These are phyloP conservation scores for Coemansia sp. DNA, from an alignment of 192 early-diverging fungal species.

Conservation along the genomic window DNA sequence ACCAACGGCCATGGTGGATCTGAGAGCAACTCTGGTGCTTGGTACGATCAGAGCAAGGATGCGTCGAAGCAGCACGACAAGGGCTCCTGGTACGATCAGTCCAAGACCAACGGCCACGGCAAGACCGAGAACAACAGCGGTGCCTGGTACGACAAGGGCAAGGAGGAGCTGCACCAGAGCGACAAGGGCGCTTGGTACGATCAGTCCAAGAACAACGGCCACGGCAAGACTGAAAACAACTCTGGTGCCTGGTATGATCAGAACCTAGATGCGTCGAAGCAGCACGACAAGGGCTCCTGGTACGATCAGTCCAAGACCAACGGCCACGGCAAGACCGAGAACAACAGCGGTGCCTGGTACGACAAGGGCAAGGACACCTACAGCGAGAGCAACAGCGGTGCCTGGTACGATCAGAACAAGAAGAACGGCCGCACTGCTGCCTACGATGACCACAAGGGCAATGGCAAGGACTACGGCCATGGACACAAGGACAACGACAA, in stretches of 20 bases:
- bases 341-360: constrained; percentile 5
- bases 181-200: constrained; percentile 10
- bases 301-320: constrained; percentile 4
- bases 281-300: background rate
- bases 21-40: background rate
- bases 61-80: background rate
- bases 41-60: constrained; percentile 13
- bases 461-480: background rate
- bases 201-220: constrained; percentile 9
- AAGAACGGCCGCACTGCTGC: background rate
- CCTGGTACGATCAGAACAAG: constrained; percentile 6
- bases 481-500: background rate
- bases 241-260: constrained; percentile 8
- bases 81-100: constrained; percentile 2
- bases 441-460: constrained; percentile 1
- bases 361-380: background rate
- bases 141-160: constrained; percentile 6
- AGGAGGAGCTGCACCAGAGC: background rate
- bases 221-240: constrained; percentile 10
- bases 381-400: background rate
- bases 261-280: background rate
- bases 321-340: background rate
- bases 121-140: background rate
- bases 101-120: background rate
- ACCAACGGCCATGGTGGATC: constrained; percentile 3